Evolutionary conservation across 352 stramenopile species (phyloP).

Genomic region (Plasmopara halstedii): DNA sequence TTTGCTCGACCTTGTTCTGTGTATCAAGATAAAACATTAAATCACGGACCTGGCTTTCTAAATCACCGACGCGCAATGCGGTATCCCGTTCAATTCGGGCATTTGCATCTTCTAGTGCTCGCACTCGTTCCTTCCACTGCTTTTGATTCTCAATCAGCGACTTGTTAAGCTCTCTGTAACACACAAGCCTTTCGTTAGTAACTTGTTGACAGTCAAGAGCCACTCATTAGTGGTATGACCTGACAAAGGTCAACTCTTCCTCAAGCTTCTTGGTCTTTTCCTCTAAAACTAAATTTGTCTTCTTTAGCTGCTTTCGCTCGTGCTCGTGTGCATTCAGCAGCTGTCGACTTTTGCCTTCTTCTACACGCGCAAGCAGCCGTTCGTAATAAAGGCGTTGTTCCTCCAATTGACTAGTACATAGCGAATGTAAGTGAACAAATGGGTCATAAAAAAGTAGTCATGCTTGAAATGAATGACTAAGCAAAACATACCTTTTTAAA

Average conservation of each 20-base stretch:
- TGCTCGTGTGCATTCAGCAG: constrained; percentile 51
- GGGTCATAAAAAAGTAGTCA: background rate
- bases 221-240: no score
- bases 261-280: constrained; percentile 73
- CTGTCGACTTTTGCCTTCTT: constrained; percentile 51
- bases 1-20: constrained; percentile 80
- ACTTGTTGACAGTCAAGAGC: background rate
- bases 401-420: constrained; percentile 83
- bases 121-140: constrained; percentile 81
- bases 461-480: background rate
- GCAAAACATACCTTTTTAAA: constrained; percentile 76
- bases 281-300: constrained; percentile 50
- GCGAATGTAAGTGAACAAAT: constrained; percentile 1
- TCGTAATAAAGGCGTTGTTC: constrained; percentile 94
- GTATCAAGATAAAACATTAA: constrained; percentile 89
- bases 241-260: constrained; percentile 75
- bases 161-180: constrained; percentile 72
- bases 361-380: constrained; percentile 47
- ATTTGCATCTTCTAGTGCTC: constrained; percentile 60
- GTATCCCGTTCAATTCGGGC: constrained; percentile 49
- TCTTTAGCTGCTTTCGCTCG: constrained; percentile 80
- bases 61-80: constrained; percentile 50
- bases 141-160: constrained; percentile 84
- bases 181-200: constrained; percentile 3
- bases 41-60: constrained; percentile 82